Evolutionary conservation across 371 early-diverging fungal genomes (phyloP).

Genomic region (Syncephalastrum monosporum): DNA sequence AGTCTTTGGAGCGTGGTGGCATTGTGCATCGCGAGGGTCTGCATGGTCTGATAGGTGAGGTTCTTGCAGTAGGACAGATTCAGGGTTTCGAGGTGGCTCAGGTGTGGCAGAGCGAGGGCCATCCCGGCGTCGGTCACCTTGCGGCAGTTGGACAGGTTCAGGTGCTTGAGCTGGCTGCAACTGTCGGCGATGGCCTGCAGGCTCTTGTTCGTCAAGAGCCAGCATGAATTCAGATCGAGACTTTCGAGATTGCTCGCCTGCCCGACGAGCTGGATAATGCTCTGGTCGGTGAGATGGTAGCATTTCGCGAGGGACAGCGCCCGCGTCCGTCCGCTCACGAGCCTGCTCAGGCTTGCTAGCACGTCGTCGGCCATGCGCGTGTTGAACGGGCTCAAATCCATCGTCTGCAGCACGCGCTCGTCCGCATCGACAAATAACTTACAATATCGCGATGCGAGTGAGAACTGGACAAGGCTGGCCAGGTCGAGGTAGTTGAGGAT

Average conservation of each 20-base stretch:
- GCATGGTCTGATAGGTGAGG: conserved; percentile 61
- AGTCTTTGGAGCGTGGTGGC: conserved; percentile 40
- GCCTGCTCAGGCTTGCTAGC: conserved; percentile 7
- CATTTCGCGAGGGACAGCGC: conserved; percentile 36
- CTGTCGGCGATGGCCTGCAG: conserved; percentile 39
- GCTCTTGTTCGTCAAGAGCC: conserved; percentile 75
- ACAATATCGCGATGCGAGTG: conserved; percentile 23
- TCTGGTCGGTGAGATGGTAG: conserved; percentile 54
- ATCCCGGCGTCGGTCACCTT: conserved; percentile 74
- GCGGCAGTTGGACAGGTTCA: conserved; percentile 79
- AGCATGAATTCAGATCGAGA: conserved; percentile 74
- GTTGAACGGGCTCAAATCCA: conserved; percentile 46
- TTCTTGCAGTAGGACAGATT: conserved; percentile 79
- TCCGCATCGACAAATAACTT: conserved; percentile 29
- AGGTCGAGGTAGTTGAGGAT: conserved; percentile 35
- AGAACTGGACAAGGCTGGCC: conserved; percentile 19
- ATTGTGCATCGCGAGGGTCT: conserved; percentile 36
- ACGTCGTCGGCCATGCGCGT: conserved; percentile 43
- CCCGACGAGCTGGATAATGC: conserved; percentile 34
- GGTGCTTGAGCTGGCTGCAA: conserved; percentile 36
- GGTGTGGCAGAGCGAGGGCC: conserved; percentile 25
- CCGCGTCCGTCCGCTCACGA: conserved; percentile 23
- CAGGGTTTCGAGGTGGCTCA: conserved; percentile 25
- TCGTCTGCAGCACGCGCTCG: conserved; percentile 23
- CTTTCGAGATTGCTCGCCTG: conserved; percentile 36